Evolutionary conservation across 2,329 filamentous ascomycete species (phyloP), one percentile per base, ranked within the genome.

Genomic region (Aspergillus sp.): DNA sequence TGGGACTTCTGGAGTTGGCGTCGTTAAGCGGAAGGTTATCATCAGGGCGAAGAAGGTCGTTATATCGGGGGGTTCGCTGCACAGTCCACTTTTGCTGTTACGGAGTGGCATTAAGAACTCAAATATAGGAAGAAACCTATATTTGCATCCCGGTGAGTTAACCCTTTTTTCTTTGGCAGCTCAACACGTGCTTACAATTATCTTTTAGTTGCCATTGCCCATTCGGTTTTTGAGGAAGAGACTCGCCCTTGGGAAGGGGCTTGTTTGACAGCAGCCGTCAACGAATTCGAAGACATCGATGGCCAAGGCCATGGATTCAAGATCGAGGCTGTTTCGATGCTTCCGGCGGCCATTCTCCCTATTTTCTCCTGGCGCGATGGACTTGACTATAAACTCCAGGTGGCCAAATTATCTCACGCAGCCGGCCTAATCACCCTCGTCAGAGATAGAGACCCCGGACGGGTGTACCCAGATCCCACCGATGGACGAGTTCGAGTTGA

Each of bases 21-120:
- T 80, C 1, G 77, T 84, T 6, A 82, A 77, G 49, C 82, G 88
- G 39, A 81, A 85, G 60, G 80, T 96, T 7, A 78, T 86, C 41
- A 83, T 97, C 68, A 90, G 84, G 66, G 91, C 92, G 1, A 91
- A 90, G 73, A 89, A 87, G 67, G 89, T 96, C 11, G 84, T 97
- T 47, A 75, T 96, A n/a, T 86, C 90, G 0, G 84, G 84, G 23
- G 93, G 93, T 4, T 85, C 89, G 1, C 76, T 97, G 55, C 86
- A 90, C 68, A 92, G 86, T 45, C 93, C 93, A 0, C 72, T 93
- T 1, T 71, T 97, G 2, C 79, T 98, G 44, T 78, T 87, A 63
- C 88, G 88, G 50, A 96, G 91, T 59, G 91, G 91, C 2, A 73
- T 97, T 50, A 87, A 84, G 78, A 96, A 96, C 70, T 81, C 82